Conservation (phyloP, 257 asterid species). For the Lavandula angustifolia region DNA sequence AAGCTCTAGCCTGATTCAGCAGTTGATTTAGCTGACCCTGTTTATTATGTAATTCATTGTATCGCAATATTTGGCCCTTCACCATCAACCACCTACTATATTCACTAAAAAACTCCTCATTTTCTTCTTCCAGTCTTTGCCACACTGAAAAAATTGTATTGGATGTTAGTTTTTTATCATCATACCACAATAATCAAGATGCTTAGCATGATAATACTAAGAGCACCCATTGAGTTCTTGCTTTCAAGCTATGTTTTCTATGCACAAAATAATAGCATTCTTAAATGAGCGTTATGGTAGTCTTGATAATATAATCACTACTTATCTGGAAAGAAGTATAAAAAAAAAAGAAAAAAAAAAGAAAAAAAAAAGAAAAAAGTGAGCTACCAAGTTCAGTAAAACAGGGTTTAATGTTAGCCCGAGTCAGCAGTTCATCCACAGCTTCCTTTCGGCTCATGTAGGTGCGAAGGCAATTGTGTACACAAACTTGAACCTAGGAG, state of each 20-base stretch:
- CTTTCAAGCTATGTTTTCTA: too few species aligned
- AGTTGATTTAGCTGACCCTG: constrained; percentile 57
- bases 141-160: constrained; percentile 75
- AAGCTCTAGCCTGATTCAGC: constrained; percentile 35
- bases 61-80: constrained; percentile 68
- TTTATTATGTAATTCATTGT: constrained; percentile 62
- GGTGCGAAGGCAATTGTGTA: constrained; percentile 88
- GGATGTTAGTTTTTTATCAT: too few species aligned
- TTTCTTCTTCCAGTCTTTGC: constrained; percentile 81
- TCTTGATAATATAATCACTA: too few species aligned
- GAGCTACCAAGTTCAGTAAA: constrained; percentile 80
- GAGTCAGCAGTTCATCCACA: constrained; percentile 56
- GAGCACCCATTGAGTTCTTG: too few species aligned
- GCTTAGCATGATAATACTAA: too few species aligned
- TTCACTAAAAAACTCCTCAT: constrained; percentile 73
- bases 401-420: constrained; percentile 81
- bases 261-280: too few species aligned
- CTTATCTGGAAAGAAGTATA: neutral
- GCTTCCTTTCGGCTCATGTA: constrained; percentile 85
- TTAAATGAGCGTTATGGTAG: too few species aligned
- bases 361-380: too few species aligned
- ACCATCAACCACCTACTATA: constrained; percentile 60
- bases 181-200: too few species aligned
- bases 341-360: neutral
- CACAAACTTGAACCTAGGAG: constrained; percentile 75